Base-by-base conservation (phyloP, 2,329 filamentous ascomycete genomes). In the Cryphonectria carpinicola region DNA sequence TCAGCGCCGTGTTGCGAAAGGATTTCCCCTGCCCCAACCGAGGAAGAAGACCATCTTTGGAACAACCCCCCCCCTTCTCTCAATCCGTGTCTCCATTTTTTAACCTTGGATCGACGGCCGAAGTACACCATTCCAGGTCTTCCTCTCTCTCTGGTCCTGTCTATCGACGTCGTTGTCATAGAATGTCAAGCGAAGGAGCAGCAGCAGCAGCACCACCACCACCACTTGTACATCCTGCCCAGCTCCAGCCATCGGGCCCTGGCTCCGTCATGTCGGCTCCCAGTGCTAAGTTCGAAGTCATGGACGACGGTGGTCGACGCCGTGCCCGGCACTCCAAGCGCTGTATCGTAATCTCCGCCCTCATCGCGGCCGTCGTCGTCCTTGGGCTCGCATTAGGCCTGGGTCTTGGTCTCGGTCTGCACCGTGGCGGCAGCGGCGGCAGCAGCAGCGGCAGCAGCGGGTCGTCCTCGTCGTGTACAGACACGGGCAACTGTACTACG, bases 321-420 rank as follows among this genome's bases (percentile, higher is more conserved):
- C 68, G 65, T 35, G 25, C 25, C 39, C 37, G 58, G 8, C 65
- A 70, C 61, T 39, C 37, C 39, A 46, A 25, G 13, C 25, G 25
- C 41, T 70, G 71, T 46, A 72, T 70, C 54, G 65, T 49, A 28
- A 70, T 69, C 62, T 46, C 69, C 10, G 43, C 64, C 39, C 35
- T n/a, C 37, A 3, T 69, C 22, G 71, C n/a, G 8, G 41, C 76
- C 32, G 41, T 77, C 22, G 67, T 79, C 46, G 73, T 80, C 65
- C 74, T 88, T 54, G 85, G 78, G 0, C 78, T 89, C 11, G 85
- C 82, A 0, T 78, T 90, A 25, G 89, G 88, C 3, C 80, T 90
- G 2, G 87, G 87, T 3, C 78, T 90, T 7, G 88, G 88, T 13
- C 79, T 90, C 25, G 81, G 80, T 3, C 77, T 78, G 28, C 82